Evolutionary conservation across 768 basidiomycete species (phyloP).

Genomic region (Harrya chromipes): DNA sequence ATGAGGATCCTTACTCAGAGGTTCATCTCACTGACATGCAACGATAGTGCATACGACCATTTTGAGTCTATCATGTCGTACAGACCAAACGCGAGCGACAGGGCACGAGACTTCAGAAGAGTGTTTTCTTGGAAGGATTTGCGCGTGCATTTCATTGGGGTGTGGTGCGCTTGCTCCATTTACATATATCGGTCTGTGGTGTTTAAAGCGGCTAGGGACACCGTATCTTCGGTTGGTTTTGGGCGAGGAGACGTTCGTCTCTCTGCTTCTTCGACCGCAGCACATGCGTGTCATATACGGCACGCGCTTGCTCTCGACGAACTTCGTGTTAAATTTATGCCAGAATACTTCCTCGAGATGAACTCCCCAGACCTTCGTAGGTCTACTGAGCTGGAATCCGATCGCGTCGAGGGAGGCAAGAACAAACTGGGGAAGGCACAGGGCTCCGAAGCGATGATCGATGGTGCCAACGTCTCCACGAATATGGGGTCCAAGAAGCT

Average conservation of each 20-base stretch:
- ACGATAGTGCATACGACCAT: conserved; percentile 14
- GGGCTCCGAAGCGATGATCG: too few species aligned
- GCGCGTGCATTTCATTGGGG: conserved; percentile 50
- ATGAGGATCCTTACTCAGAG: too few species aligned
- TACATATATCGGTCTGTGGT: background rate
- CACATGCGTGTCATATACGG: conserved; percentile 54
- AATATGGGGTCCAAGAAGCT: too few species aligned
- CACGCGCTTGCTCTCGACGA: conserved; percentile 66
- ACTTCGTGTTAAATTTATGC: conserved; percentile 55
- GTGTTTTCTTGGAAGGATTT: conserved; percentile 43
- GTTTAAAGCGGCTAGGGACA: conserved; percentile 45
- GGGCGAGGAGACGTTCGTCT: conserved; percentile 43
- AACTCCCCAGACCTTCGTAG: conserved; percentile 11
- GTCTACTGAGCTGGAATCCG: too few species aligned
- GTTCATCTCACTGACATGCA: background rate
- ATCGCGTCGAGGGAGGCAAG: background rate
- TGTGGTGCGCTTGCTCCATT: conserved; percentile 37
- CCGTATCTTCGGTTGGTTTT: conserved; percentile 60
- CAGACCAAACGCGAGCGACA: conserved; percentile 14
- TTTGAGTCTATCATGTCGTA: conserved; percentile 9
- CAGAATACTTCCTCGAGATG: conserved; percentile 33
- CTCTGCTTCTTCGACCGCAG: conserved; percentile 56
- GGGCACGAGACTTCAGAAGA: conserved; percentile 38
- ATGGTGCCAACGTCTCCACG: too few species aligned
- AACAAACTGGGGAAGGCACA: background rate